These are phyloP conservation scores for Xerocomus spinulosus DNA, from an alignment of 768 basidiomycete species.

Conservation along the genomic window DNA sequence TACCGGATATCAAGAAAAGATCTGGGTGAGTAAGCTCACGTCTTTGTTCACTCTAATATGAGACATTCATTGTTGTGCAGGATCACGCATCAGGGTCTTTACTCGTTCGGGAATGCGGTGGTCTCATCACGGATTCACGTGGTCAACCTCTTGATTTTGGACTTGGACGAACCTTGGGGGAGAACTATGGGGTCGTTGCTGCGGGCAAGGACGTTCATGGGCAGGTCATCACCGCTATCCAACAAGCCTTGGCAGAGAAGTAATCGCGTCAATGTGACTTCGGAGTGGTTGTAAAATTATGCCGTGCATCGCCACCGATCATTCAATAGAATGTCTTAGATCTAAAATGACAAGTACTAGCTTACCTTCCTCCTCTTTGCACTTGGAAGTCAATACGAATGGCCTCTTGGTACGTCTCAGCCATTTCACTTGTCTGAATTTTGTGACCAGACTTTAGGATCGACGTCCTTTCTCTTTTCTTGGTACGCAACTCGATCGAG, in stretches of 20 bases:
- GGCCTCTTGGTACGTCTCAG: constrained; percentile 11
- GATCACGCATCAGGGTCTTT: constrained; percentile 89
- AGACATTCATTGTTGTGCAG: constrained; percentile 32
- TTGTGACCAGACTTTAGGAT: constrained; percentile 4
- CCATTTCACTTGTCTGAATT: neutral
- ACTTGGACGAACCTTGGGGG: constrained; percentile 76
- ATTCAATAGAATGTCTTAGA: neutral
- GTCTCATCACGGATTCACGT: constrained; percentile 78
- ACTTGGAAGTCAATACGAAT: no score
- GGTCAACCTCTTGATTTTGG: constrained; percentile 82
- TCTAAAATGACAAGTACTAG: neutral
- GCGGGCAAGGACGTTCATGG: constrained; percentile 68
- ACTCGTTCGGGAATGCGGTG: constrained; percentile 86
- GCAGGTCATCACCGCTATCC: constrained; percentile 69
- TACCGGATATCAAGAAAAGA: constrained; percentile 83
- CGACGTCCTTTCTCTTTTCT: constrained; percentile 16
- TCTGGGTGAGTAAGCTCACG: constrained; percentile 64
- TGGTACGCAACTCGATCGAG: constrained; percentile 1
- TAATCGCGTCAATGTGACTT: neutral
- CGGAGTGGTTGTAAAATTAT: neutral
- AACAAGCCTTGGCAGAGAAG: constrained; percentile 43
- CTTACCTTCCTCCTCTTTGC: neutral
- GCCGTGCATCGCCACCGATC: neutral
- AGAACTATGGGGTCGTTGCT: constrained; percentile 86
- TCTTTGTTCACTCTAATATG: no score